Evolutionary conservation across 768 basidiomycete species (phyloP).

Genomic region (Psilocybe azurescens): DNA sequence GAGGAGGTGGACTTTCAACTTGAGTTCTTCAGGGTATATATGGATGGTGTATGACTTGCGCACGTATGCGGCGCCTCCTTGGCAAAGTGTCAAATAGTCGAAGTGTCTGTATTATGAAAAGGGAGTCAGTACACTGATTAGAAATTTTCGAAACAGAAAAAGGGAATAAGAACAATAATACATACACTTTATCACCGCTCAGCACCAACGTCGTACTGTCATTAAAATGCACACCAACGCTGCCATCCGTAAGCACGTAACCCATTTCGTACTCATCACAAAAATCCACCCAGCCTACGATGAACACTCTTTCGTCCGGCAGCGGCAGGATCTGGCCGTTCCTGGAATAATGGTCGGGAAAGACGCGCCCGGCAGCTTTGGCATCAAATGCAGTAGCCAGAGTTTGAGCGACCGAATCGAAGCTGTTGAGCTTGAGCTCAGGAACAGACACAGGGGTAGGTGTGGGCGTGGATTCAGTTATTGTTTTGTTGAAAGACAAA

Average conservation of each 20-base stretch:
- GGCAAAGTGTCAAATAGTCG: constrained; percentile 81
- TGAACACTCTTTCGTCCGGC: constrained; percentile 81
- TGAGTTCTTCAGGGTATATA: constrained; percentile 82
- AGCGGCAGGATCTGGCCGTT: constrained; percentile 37
- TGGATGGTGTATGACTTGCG: constrained; percentile 75
- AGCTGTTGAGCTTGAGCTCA: too few relatives aligned
- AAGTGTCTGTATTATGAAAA: constrained; percentile 63
- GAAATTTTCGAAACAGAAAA: not conserved
- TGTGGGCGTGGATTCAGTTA: too few relatives aligned
- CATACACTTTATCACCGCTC: constrained; percentile 86
- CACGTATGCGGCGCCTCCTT: constrained; percentile 68
- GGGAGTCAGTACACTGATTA: too few relatives aligned
- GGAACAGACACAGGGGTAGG: too few relatives aligned
- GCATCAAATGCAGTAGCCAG: too few relatives aligned
- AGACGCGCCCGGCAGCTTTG: constrained; percentile 42
- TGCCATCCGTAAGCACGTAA: constrained; percentile 94
- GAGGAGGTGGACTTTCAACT: constrained; percentile 89
- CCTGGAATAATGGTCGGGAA: constrained; percentile 58
- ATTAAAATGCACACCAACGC: constrained; percentile 95
- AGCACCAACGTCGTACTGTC: constrained; percentile 90
- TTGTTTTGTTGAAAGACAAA: too few relatives aligned
- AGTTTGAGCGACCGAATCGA: too few relatives aligned
- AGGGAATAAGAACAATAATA: constrained; percentile 26
- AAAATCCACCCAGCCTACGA: constrained; percentile 99
- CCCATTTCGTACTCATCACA: constrained; percentile 99